Evolutionary conservation across 2,329 filamentous ascomycete species (phyloP), one percentile per base, ranked within the genome.

Genomic region (Pezicula neosporulosa): DNA sequence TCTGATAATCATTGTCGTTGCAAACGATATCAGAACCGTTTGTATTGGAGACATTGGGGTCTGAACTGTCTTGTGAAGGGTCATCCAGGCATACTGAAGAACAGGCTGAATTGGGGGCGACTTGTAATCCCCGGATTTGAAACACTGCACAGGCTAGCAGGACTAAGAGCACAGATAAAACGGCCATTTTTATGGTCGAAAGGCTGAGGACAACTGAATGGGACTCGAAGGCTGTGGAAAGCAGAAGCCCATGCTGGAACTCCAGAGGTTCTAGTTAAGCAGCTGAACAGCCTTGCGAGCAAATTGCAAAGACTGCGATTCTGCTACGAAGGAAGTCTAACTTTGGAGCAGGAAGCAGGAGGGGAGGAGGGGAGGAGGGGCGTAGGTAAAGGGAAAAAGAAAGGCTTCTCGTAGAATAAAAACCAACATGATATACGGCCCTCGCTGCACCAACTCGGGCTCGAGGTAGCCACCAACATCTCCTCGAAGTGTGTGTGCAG

Each of bases 81-180:
- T 67, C 64, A 52, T 77, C 71, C 4, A 77, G 59, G 50, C 80
- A 83, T 2, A 74, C 52, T 0, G 72, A 63, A 0, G 77, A 71
- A 58, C 80, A 83, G 9, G 68, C 60, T 0, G 80, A 82, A 9
- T 74, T 74, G 0, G 78, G 75, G 1, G 77, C 73, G 2, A 81
- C 73, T 48, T 77, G 67, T 3, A 81, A 64, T 3, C 70, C 71
- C 27, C 42, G 30, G 27, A 10, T 44, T 24, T 21, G 19, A 6
- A 10, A 12, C 9, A 19, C 38, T 7, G n/a, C 18, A 44, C 19
- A 27, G 42, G 42, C 42, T 9, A 44, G 19, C 12, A 44, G 13
- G 9, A 28, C n/a, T 2, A 44, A n/a, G 38, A 19, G 38, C 18
- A 12, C 16, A 18, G 18, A 24, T 18, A 18, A 10, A 13, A 18